These are phyloP conservation scores for Irpex sp. DNA, from an alignment of 1,284 basidiomycete genomes.

Conservation along the genomic window DNA sequence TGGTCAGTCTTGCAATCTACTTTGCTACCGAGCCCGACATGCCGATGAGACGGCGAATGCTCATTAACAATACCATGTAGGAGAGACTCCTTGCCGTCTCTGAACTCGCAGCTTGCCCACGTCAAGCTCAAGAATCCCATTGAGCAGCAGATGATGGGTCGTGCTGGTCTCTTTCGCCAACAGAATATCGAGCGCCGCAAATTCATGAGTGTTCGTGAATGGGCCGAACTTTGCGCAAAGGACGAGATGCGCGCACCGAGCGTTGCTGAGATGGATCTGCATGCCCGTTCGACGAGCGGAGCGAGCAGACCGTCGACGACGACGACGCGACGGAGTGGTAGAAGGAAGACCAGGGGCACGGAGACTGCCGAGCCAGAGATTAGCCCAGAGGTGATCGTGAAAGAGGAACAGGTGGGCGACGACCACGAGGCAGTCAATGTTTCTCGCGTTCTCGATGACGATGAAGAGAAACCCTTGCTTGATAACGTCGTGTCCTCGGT, in stretches of 20 bases:
- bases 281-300: conserved; percentile 37
- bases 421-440: conserved; percentile 14
- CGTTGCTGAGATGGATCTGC: conserved; percentile 61
- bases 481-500: conserved; percentile 12
- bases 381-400: conserved; percentile 29
- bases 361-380: conserved; percentile 33
- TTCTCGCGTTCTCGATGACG: conserved; percentile 8
- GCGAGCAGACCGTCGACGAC: conserved; percentile 13
- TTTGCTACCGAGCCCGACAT: background rate
- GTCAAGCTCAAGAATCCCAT: conserved; percentile 86
- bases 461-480: conserved; percentile 13
- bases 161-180: conserved; percentile 83
- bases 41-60: background rate
- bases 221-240: conserved; percentile 77
- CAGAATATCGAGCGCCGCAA: conserved; percentile 89
- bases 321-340: conserved; percentile 19
- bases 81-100: conserved; percentile 67
- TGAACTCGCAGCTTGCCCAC: conserved; percentile 62
- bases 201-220: conserved; percentile 80
- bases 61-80: conserved; percentile 33
- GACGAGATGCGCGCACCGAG: conserved; percentile 67
- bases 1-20: conserved; percentile 56
- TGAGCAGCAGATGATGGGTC: conserved; percentile 88
- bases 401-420: conserved; percentile 34
- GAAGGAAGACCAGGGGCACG: conserved; percentile 26